Base-by-base conservation (phyloP, 2,329 filamentous ascomycete genomes). In the Hypocreales sp. region DNA sequence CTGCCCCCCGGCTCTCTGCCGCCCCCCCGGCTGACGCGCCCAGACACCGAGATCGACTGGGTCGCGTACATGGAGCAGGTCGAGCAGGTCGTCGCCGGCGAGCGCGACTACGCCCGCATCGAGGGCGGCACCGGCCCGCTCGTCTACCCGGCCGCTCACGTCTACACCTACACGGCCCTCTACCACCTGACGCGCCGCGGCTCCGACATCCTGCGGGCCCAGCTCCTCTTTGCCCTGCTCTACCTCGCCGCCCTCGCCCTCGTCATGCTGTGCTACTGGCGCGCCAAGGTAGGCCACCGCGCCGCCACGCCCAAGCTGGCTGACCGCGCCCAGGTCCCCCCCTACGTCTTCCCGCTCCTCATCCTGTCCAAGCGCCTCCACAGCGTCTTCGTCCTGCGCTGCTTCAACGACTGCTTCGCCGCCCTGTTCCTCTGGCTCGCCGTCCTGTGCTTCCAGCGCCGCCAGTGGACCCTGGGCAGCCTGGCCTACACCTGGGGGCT, bases 21-120 rank as follows among this genome's bases (percentile, higher is more conserved):
- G 22, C 22, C 12, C 31, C 14, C 5, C 11, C 13, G 13, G 12
- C 25, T 27, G 7, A 27, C 7, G 13, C 10, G 4, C 22, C 17
- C 26, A 66, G 90, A 98, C 50, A 98, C 90, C 23, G 90, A 98
- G 53, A 98, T 98, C 45, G 90, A 98, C 56, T 98, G 87, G 87
- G 68, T 67, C 32, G 83, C 90, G 1, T 98, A 98, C 53, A 95
- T 98, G 86, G 69, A 94, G 49, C 90, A 98, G 46, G 65, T 95
- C 24, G 56, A 67, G 22, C 74, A 86, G 40, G 90, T 79, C 45
- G 58, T 86, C 24, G 64, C 70, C 12, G 90, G 90, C 44, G 86
- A 95, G 60, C 73, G 80, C 47, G 78, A 94, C 53, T 98, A 98
- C 52, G 72, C 71, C 34, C 67, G 74, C 31, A 86, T 98, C 47